Evolutionary conservation across 495 filamentous ascomycete genomes (phyloP), one percentile per base, ranked within the genome.

Genomic region (Lepraria neglecta): DNA sequence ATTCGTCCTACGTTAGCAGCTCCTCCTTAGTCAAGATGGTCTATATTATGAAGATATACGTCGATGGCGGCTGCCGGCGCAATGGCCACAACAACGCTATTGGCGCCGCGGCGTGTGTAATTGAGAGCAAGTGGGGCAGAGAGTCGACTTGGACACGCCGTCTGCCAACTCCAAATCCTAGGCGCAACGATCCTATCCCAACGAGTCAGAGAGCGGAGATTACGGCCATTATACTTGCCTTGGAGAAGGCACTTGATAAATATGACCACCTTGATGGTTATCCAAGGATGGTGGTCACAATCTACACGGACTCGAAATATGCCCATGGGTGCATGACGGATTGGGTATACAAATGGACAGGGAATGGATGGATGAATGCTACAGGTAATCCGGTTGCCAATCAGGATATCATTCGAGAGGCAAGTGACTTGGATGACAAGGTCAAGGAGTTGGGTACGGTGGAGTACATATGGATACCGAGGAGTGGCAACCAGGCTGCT

Each of bases 131-230:
- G 45, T 33, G 42, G 44, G 62, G 38, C 0, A 33, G 24, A 6
- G 19, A 42, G 28, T 43, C 44, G 27, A 28, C 42, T 28, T 47
- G 7, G 17, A 56, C 27, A 31, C 48, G 50, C 17, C 47, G 51
- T 6, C 28, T 61, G 19, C 58, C n/a, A 35, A 15, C 15, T n/a
- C 1, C 17, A 14, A 9, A 2, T 56, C 5, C 19, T 9, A 2
- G 12, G 35, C 21, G 9, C 35, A 35, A 3, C 1, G 3, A 6
- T 14, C 44, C 42, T 11, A 17, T 21, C 1, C 70, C 76, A 7
- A 77, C 76, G 6, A 76, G 67, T 59, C 75, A 76, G 59, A 67
- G 75, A 56, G 75, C 75, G 14, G 74, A 78, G 62, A 62, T 78
- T 28, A 58, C 58, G 3, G 73, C 71, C 43, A 68, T 76, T 38